phyloP scores from a whole-genome alignment of 352 stramenopile species.

The Aphanomyces invadans region DNA sequence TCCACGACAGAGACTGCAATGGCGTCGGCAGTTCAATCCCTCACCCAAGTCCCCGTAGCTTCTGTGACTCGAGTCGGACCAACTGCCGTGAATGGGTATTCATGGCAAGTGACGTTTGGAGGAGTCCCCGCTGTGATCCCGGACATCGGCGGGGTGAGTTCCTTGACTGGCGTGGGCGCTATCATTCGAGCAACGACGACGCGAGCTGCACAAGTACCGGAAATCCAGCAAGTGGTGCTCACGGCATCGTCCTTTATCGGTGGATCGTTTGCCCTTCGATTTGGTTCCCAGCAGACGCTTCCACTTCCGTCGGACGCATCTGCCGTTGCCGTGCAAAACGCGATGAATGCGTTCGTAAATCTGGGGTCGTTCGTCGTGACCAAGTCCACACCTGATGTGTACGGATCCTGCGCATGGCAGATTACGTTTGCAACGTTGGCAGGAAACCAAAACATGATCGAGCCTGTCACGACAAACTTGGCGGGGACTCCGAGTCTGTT shows the following conservation, averaged over 20 bases:
- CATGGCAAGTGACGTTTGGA: constrained; percentile 18
- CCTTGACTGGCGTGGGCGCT: constrained; percentile 14
- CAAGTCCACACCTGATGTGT: background rate
- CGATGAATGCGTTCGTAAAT: constrained; percentile 8
- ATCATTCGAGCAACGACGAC: background rate
- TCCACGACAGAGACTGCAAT: constrained; percentile 15
- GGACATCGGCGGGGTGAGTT: constrained; percentile 2
- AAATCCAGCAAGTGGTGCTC: constrained; percentile 16
- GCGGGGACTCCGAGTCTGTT: background rate
- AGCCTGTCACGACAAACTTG: background rate
- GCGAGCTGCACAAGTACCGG: constrained; percentile 8
- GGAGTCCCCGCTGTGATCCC: background rate
- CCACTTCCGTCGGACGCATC: constrained; percentile 1
- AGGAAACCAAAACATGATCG: constrained; percentile 12
- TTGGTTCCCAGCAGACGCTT: constrained; percentile 5
- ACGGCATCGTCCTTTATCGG: constrained; percentile 14
- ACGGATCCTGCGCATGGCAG: constrained; percentile 1
- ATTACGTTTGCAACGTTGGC: constrained; percentile 20
- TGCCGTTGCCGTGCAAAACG: background rate
- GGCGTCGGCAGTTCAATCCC: constrained; percentile 10
- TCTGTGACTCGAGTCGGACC: constrained; percentile 5
- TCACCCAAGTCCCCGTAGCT: constrained; percentile 10
- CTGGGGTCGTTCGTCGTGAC: constrained; percentile 11
- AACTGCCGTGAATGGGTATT: constrained; percentile 14
- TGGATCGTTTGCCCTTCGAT: background rate